Evolutionary conservation across 2,329 filamentous ascomycete genomes (phyloP), one percentile per base, ranked within the genome.

Genomic region (Emmonsiellopsis sp.): DNA sequence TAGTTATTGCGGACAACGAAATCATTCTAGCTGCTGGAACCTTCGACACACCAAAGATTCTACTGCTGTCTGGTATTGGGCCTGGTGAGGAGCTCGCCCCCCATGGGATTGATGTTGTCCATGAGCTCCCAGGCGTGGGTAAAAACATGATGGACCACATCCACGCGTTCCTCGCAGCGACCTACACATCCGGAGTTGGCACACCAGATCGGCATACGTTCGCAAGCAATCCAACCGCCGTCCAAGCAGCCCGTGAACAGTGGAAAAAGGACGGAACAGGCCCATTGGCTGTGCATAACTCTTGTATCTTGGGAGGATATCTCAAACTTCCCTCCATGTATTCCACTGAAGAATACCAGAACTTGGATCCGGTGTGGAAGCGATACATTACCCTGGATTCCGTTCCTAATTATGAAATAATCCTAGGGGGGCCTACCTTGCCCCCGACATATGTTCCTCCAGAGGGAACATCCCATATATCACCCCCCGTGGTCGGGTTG

Each of bases 1-100:
- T 70, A 5, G 67, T 81, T n/a, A 69, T 71, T 54, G 78, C 85
- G 34, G 83, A 80, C 61, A 76, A 74, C 58, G 88, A 92, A 73
- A 88, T 83, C 41, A 82, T 90, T 59, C 78, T 90, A 59, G 83
- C 78, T 65, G 86, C 84, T 16, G 86, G 86, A 60, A 84, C 86
- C 52, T 78, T 89, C 57, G 85, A 89, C 68, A 89, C 86, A 0
- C 86, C 86, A 31, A 81, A 85, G 20, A 68, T 81, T 52, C 73
- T 81, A 64, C 69, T 77, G 43, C 65, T 79, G 20, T 73, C 73
- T 15, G 62, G 66, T 2, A 61, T 72, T 2, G 77, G 79, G 0
- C 72, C 75, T 0, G 72, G 76, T 30, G 72, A 66, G 7, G 65
- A 76, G 5, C 65, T 75, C 2, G 51, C 58, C 13, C 73, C 74